phyloP scores from a whole-genome alignment of 2,329 filamentous ascomycete species.

The Cercospora canescens region DNA sequence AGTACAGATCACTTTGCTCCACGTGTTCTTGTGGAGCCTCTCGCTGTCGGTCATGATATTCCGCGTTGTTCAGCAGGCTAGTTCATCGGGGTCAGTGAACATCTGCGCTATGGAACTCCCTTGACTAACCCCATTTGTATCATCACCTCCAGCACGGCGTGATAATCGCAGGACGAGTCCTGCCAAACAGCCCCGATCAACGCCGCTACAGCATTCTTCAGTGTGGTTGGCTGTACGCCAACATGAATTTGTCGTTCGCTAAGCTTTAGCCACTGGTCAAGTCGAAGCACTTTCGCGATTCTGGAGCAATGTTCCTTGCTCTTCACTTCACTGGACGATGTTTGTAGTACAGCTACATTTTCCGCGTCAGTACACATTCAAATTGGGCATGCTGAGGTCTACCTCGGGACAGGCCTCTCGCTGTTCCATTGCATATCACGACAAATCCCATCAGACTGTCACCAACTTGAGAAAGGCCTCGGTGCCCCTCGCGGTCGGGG shows the following conservation, averaged over 20 bases:
- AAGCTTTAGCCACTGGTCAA: background rate
- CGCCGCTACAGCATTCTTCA: background rate
- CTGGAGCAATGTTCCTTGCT: background rate
- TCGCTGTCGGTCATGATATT: too few species aligned
- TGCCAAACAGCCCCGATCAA: background rate
- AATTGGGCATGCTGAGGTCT: background rate
- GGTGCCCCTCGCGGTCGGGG: background rate
- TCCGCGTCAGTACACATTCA: background rate
- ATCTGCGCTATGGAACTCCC: too few species aligned
- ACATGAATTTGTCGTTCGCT: background rate
- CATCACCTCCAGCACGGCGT: too few species aligned
- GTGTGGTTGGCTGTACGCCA: background rate
- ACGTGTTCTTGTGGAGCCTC: too few species aligned
- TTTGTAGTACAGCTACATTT: background rate
- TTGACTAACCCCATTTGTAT: too few species aligned
- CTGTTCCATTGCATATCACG: background rate
- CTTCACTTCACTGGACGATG: background rate
- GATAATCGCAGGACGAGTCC: background rate
- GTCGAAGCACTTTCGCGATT: background rate
- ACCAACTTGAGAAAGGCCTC: background rate
- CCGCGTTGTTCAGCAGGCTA: too few species aligned
- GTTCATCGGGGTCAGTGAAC: too few species aligned
- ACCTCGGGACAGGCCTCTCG: background rate
- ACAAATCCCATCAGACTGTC: background rate
- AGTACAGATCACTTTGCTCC: too few species aligned